A percentile compares a stretch with the other conserved stretches of the same genome.
Conservation (phyloP, 2,329 filamentous ascomycete species). For the Ophiostoma sp. region DNA sequence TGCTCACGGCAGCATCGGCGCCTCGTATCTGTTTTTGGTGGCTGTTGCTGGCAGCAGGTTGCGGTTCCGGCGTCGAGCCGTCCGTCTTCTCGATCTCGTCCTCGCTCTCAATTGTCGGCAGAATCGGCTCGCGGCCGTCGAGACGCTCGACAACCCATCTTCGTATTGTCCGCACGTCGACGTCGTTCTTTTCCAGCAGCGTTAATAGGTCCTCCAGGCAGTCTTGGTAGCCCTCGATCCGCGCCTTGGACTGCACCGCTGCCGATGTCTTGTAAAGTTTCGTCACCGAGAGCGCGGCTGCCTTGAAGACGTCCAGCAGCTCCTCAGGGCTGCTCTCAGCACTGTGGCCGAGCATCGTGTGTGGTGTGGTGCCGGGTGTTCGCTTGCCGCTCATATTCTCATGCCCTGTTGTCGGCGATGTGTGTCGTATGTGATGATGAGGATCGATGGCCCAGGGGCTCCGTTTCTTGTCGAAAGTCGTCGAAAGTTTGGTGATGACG, state of each 20-base stretch:
- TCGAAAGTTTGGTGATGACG: not conserved
- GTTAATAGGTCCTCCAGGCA: slow-evolving; percentile 85
- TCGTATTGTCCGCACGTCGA: slow-evolving; percentile 67
- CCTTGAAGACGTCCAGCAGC: slow-evolving; percentile 86
- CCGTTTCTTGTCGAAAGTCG: not conserved
- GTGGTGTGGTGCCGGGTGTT: not conserved
- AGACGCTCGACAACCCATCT: slow-evolving; percentile 69
- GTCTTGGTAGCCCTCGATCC: slow-evolving; percentile 86
- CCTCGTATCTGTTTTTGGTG: not conserved
- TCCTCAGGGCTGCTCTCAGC: slow-evolving; percentile 50
- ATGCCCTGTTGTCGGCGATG: not conserved
- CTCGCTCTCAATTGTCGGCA: slow-evolving; percentile 48
- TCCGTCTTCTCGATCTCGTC: slow-evolving; percentile 68
- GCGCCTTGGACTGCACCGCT: slow-evolving; percentile 71
- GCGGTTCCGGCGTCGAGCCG: slow-evolving; percentile 58
- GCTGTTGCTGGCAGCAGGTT: slow-evolving; percentile 27
- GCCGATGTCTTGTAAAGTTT: slow-evolving; percentile 94
- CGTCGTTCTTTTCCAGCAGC: slow-evolving; percentile 80
- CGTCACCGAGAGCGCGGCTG: slow-evolving; percentile 88
- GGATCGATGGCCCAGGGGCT: not conserved
- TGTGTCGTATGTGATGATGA: not conserved
- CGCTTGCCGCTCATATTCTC: not conserved
- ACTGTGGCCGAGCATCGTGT: slow-evolving; percentile 18
- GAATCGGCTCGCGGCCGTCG: slow-evolving; percentile 59
- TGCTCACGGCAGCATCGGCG: not conserved